These are phyloP conservation scores for Pichia nakasei DNA, from an alignment of 805 yeast species.

Conservation along the genomic window DNA sequence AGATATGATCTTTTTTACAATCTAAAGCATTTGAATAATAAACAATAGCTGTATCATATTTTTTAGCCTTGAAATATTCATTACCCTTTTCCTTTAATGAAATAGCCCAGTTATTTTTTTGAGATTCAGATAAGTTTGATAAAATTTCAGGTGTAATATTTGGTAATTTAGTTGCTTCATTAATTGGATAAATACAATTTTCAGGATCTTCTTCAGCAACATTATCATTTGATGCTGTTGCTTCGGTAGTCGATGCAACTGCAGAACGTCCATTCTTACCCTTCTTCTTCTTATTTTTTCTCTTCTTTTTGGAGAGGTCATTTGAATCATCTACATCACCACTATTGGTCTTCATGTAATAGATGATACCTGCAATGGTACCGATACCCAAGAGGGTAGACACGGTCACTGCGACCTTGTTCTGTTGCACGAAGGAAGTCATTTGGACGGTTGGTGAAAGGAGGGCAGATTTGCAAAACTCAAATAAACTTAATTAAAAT, in stretches of 20 bases:
- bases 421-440: constrained; percentile 34
- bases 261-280: constrained; percentile 25
- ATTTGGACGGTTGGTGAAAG: neutral
- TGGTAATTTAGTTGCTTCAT: constrained; percentile 46
- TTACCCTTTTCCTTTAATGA: constrained; percentile 89
- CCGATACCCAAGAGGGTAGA: constrained; percentile 44
- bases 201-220: constrained; percentile 11
- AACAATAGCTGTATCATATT: constrained; percentile 66
- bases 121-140: constrained; percentile 36
- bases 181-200: constrained; percentile 38
- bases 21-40: constrained; percentile 72
- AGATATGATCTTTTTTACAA: constrained; percentile 76
- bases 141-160: constrained; percentile 40
- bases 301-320: constrained; percentile 25
- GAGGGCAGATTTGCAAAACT: neutral
- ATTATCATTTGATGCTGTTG: too few relatives aligned
- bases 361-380: constrained; percentile 40
- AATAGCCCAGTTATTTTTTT: constrained; percentile 57
- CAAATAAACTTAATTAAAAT: too few relatives aligned
- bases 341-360: constrained; percentile 30
- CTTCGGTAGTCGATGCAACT: constrained; percentile 15
- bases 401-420: constrained; percentile 41
- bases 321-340: constrained; percentile 12
- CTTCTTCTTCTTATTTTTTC: constrained; percentile 36
- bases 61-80: constrained; percentile 58